Evolutionary conservation across 768 basidiomycete genomes (phyloP).

Genomic region (Russula earlei): DNA sequence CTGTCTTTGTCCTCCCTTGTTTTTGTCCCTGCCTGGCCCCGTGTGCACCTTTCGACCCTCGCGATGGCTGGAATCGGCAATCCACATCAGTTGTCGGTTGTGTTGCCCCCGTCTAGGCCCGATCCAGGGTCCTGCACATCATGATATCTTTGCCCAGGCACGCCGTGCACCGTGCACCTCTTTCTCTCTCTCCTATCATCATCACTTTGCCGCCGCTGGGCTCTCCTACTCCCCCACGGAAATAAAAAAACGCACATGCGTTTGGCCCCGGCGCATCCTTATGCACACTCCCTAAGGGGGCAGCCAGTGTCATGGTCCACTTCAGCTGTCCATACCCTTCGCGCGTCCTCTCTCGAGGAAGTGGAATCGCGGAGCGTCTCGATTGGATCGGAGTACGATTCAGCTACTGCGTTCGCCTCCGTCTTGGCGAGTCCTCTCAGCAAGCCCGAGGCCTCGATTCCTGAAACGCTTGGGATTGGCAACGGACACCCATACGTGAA

Average conservation of each 20-base stretch:
- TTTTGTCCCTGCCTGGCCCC: too few species aligned
- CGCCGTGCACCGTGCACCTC: background rate
- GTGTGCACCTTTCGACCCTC: too few species aligned
- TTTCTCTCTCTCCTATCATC: too few species aligned
- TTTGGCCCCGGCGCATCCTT: background rate
- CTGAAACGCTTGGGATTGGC: background rate
- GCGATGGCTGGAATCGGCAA: too few species aligned
- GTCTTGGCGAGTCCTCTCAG: background rate
- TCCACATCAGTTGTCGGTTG: too few species aligned
- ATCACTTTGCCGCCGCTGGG: background rate
- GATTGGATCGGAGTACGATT: background rate
- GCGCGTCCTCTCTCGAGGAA: background rate
- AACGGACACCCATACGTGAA: slow-evolving; percentile 4
- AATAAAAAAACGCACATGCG: background rate
- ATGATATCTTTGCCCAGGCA: background rate
- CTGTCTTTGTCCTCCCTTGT: too few species aligned
- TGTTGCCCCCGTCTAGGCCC: too few species aligned
- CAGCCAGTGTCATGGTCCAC: background rate
- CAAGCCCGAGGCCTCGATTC: background rate
- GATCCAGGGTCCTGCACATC: background rate
- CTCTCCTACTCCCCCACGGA: background rate
- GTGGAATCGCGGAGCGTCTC: background rate
- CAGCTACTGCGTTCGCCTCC: background rate
- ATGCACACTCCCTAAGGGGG: background rate
- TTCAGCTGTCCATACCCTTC: background rate